Base-by-base conservation (phyloP, 23 red algal genomes). In the Gracilaria gracilis region DNA sequence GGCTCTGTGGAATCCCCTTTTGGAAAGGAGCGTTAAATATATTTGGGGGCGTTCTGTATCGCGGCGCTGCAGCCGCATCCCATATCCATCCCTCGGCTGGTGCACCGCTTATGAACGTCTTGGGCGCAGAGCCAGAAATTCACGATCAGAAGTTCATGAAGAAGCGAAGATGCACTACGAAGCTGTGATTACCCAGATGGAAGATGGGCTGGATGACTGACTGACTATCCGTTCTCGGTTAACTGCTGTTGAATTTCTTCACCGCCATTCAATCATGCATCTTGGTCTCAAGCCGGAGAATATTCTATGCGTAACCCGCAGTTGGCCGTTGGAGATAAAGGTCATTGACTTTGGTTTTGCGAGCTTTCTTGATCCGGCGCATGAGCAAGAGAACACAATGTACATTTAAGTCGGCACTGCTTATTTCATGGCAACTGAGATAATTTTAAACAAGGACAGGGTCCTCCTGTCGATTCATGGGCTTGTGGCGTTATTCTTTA, bases 241-340 rank as follows among this genome's bases (percentile, higher is more conserved):
- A 19, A 76, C 79, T 28, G 94, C 85, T 49, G 80, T 96, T 35
- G 86, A 92, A 33, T 96, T 92, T 61, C 75, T 96, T 70, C 94
- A 96, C 49, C 65, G 80, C 54, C 72, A 88, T 49, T 80, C 69
- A n/a, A 96, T 96, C 42, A 88, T 96, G 38, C 94, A 96, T 74
- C 89, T 79, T 19, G 95, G 94, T 81, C 87, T 97, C 21, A 97
- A 97, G 66, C 95, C 95, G 19, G 88, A 97, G 58, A 97, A 97
- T 69, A 93, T 97, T 58, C 95, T 97, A 16, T 83, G 85, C 79
- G 85, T 67, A 36, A 90, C 81, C 31, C 57, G 67, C 28, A 39
- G 83, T n/a, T 93, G 89, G 89, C 95, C 95, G 15, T 74, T 97
- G 21, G 32, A 90, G 76, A 88, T 97, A 75, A 97, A 97, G 53